Evolutionary conservation across 2,329 filamentous ascomycete genomes (phyloP).

Genomic region (Curvularia sp.): DNA sequence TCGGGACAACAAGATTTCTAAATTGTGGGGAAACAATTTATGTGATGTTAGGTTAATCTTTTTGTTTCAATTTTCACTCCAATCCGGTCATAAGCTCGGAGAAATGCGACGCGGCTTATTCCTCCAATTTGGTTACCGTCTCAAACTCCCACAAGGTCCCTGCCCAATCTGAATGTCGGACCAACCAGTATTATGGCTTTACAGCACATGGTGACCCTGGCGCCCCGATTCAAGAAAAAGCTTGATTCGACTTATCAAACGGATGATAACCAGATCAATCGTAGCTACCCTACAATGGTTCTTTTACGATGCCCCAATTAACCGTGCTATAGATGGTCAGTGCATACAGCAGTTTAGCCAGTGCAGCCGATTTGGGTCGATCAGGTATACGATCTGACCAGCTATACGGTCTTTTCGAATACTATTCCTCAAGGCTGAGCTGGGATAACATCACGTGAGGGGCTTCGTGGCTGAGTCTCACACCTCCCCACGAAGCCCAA

Average conservation of each 20-base stretch:
- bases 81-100: background rate
- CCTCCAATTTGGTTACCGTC: background rate
- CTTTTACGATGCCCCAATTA: background rate
- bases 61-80: background rate
- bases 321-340: background rate
- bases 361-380: no score
- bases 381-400: no score
- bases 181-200: background rate
- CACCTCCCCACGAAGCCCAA: no score
- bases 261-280: background rate
- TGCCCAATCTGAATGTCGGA: background rate
- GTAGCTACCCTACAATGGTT: background rate
- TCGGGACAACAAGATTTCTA: background rate
- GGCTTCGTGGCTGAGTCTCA: no score
- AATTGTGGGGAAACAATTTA: background rate
- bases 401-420: no score
- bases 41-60: background rate
- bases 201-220: background rate
- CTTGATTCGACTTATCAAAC: background rate
- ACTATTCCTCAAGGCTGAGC: no score
- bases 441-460: no score
- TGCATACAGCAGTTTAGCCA: no score
- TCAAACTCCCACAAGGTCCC: background rate
- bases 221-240: background rate
- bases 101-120: background rate